A percentile compares a stretch with the other conserved stretches of the same genome.
These are phyloP conservation scores for Boletus tomentosulus DNA, from an alignment of 768 basidiomycete genomes.

Conservation along the genomic window DNA sequence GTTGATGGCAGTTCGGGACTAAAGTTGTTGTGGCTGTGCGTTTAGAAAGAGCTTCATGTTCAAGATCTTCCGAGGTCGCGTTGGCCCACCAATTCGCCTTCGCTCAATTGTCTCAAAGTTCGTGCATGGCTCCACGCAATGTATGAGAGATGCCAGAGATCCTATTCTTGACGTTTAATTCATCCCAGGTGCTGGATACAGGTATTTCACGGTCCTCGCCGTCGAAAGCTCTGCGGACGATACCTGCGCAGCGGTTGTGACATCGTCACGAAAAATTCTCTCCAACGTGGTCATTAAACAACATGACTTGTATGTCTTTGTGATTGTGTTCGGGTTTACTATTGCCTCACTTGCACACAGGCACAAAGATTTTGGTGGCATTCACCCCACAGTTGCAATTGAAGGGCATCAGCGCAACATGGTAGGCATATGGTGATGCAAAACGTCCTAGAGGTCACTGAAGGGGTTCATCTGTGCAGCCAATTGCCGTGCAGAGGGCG, in stretches of 20 bases:
- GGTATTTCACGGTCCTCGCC: constrained; percentile 60
- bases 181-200: neutral
- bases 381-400: constrained; percentile 75
- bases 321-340: neutral
- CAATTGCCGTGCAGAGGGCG: constrained; percentile 64
- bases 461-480: constrained; percentile 40
- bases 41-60: neutral
- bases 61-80: neutral
- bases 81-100: neutral
- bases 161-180: neutral
- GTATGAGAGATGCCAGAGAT: neutral
- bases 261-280: constrained; percentile 61
- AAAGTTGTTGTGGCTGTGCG: neutral
- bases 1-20: too few species aligned
- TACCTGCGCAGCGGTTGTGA: constrained; percentile 85
- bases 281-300: constrained; percentile 89
- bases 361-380: constrained; percentile 51
- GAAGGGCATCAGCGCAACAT: constrained; percentile 76
- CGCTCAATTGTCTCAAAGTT: neutral
- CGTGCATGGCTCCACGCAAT: neutral
- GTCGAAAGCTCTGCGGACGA: constrained; percentile 93
- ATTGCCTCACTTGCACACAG: constrained; percentile 4
- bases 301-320: constrained; percentile 31
- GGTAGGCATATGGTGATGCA: constrained; percentile 33
- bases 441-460: neutral